These are phyloP conservation scores for Cryptococcus sp. DNA, from an alignment of 1,284 basidiomycete species.

Conservation along the genomic window DNA sequence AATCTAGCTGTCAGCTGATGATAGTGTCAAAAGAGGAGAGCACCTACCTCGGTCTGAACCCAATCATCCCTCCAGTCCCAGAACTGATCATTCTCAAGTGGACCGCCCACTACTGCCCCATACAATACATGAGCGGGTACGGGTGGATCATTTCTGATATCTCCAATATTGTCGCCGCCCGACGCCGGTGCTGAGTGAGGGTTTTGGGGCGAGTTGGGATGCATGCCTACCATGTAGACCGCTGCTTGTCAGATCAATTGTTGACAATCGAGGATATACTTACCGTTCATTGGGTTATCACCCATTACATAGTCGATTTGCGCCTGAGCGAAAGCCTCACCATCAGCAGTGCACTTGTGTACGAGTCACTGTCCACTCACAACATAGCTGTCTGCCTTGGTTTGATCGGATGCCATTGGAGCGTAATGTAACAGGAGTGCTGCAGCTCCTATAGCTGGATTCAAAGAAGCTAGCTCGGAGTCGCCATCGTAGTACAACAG, in stretches of 20 bases:
- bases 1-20: neutral
- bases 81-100: constrained; percentile 67
- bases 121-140: constrained; percentile 72
- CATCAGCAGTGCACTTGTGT: constrained; percentile 7
- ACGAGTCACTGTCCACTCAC: constrained; percentile 45
- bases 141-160: constrained; percentile 67
- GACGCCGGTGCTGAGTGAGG: constrained; percentile 83
- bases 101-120: constrained; percentile 83
- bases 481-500: constrained; percentile 74
- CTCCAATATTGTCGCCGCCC: constrained; percentile 61
- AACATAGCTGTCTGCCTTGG: constrained; percentile 60
- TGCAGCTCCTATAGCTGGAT: constrained; percentile 79
- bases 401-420: constrained; percentile 61
- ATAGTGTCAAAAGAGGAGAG: neutral
- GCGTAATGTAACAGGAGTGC: constrained; percentile 75
- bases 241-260: constrained; percentile 15
- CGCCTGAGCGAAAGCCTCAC: constrained; percentile 61
- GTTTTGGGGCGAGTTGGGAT: constrained; percentile 83
- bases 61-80: constrained; percentile 69
- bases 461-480: constrained; percentile 71
- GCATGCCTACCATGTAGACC: constrained; percentile 61
- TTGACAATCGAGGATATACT: neutral
- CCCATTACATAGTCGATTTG: constrained; percentile 81
- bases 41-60: constrained; percentile 34
- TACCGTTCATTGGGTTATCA: constrained; percentile 21